Base-by-base conservation (phyloP, 768 basidiomycete species). In the Mycena galopus region DNA sequence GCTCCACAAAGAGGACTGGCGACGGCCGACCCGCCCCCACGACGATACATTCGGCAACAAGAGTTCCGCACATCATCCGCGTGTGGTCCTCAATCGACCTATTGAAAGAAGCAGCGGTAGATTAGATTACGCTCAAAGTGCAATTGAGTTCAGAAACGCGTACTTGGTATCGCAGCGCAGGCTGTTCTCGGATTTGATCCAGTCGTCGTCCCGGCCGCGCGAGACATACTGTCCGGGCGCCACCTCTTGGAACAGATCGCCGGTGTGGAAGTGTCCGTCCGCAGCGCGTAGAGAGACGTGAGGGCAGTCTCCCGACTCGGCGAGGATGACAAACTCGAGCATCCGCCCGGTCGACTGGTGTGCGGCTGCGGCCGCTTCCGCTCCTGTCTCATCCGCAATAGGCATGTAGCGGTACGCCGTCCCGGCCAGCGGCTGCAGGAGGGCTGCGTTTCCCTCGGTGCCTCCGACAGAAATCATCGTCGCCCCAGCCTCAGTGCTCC, bases 181-280 rank as follows among this genome's bases (percentile, higher is more conserved):
- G 71, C 89, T 87, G 78, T 88, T 90, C 79, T 91, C 89, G 53
- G 89, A 90, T 80, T 93, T 91, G 79, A 92, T 92, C 92, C 91
- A 92, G 76, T 92, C 91, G 73, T 92, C 91, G 63, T 91, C 87
- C 44, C 91, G 86, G 23, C 91, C 91, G 50, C 89, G 86, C 73
- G 86, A 89, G 32, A 86, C 76, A 77, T 90, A 92, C 50, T 79
- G 75, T 0, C 90, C 90, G 4, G 87, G 83, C 19, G 80, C 76
- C 30, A 81, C 81, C 78, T 91, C 89, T 73, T 87, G 84, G 83
- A 93, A 93, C 14, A 92, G 77, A 79, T 92, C 91, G 10, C 91
- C 91, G 51, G 91, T 93, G 80, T 91, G 91, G 78, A 90, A 92
- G 69, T 91, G 87, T 7, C 91, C 90, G 77, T 92, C 89, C 0